Evolutionary conservation across 192 early-diverging fungal species (phyloP).

Genomic region (Coemansia sp.): DNA sequence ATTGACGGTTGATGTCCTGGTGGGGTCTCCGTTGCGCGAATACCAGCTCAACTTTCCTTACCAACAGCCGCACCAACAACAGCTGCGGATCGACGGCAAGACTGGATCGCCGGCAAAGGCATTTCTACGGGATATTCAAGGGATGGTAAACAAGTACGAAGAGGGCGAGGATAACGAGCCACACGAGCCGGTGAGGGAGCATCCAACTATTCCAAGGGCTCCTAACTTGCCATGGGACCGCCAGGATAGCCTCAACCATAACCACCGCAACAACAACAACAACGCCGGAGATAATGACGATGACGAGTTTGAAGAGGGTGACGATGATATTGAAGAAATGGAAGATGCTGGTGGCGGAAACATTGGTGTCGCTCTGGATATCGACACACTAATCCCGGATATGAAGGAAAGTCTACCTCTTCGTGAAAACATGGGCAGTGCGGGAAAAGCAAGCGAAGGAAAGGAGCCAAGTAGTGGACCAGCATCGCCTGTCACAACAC

Average conservation of each 20-base stretch:
- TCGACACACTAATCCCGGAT: background rate
- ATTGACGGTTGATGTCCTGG: slow-evolving; percentile 35
- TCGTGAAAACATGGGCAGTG: background rate
- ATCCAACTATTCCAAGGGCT: slow-evolving; percentile 35
- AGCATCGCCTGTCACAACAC: slow-evolving; percentile 1
- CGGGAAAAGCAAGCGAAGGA: background rate
- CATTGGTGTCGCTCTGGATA: background rate
- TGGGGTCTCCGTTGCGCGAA: slow-evolving; percentile 24
- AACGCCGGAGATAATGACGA: slow-evolving; percentile 1
- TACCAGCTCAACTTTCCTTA: slow-evolving; percentile 37
- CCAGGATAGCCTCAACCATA: background rate
- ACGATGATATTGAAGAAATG: slow-evolving; percentile 13
- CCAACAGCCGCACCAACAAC: slow-evolving; percentile 18
- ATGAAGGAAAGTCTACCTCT: background rate
- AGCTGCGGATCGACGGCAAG: slow-evolving; percentile 33
- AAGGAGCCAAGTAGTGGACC: background rate
- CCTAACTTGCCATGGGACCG: slow-evolving; percentile 45
- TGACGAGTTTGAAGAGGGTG: slow-evolving; percentile 17
- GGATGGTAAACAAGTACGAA: slow-evolving; percentile 38
- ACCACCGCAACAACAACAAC: slow-evolving; percentile 6
- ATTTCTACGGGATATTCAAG: slow-evolving; percentile 50
- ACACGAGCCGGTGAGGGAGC: background rate
- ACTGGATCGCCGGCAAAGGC: slow-evolving; percentile 32
- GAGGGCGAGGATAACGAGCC: slow-evolving; percentile 22
- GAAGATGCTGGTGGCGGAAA: background rate